Evolutionary conservation across 257 asterid genomes (phyloP).

Genomic region (Solanum sejunctum): DNA sequence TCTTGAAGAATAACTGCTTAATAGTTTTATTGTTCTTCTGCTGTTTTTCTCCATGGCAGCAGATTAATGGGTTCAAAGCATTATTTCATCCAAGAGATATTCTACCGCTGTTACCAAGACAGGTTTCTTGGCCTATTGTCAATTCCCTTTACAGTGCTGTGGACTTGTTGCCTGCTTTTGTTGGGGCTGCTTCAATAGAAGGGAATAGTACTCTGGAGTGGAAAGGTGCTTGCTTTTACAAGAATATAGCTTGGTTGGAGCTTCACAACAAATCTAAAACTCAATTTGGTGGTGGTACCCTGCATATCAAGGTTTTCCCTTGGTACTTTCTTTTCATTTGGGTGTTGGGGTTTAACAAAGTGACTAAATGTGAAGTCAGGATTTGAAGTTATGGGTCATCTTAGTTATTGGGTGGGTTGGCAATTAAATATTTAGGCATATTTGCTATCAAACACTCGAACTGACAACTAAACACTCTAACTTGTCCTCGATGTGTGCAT

Average conservation of each 20-base stretch:
- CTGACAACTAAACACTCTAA: background rate
- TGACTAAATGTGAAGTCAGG: background rate
- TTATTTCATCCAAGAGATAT: conserved; percentile 46
- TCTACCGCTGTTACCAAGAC: conserved; percentile 61
- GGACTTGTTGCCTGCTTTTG: conserved; percentile 71
- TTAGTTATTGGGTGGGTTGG: background rate
- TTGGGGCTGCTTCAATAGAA: conserved; percentile 45
- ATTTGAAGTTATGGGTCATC: background rate
- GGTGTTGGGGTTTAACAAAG: background rate
- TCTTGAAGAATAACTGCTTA: conserved; percentile 10
- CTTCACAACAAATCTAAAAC: conserved; percentile 53
- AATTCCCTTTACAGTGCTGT: conserved; percentile 41
- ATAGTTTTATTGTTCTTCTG: conserved; percentile 14
- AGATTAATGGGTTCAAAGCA: conserved; percentile 25
- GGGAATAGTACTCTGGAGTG: conserved; percentile 32
- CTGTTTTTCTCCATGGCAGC: background rate
- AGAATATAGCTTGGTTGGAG: conserved; percentile 69
- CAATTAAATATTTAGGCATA: background rate
- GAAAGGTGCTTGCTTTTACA: conserved; percentile 76
- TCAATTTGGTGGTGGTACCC: conserved; percentile 79
- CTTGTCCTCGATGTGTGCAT: background rate
- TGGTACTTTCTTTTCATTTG: background rate
- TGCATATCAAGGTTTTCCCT: conserved; percentile 56
- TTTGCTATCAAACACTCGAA: background rate
- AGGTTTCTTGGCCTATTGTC: conserved; percentile 62